phyloP scores from a whole-genome alignment of 371 early-diverging fungal species.

The Mortierella sp. region DNA sequence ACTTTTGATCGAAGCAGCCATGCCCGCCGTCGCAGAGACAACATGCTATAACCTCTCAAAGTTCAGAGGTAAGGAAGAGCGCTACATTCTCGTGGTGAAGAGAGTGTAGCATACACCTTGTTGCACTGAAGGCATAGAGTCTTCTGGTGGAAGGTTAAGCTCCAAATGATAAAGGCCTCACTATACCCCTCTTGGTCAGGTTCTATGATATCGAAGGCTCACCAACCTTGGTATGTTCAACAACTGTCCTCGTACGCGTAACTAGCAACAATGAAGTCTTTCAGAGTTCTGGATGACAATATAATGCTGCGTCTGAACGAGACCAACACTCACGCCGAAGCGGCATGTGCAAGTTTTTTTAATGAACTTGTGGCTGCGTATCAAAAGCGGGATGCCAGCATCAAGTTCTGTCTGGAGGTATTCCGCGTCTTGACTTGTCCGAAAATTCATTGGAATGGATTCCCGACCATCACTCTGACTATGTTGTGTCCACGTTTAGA shows the following conservation, averaged over 20 bases:
- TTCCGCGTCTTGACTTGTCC: neutral
- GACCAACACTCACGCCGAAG: conserved; percentile 73
- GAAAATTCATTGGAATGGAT: no score
- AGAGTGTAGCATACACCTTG: no score
- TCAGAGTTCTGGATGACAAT: conserved; percentile 84
- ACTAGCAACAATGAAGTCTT: conserved; percentile 73
- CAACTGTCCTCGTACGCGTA: neutral
- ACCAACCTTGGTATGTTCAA: neutral
- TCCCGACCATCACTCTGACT: no score
- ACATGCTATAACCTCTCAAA: conserved; percentile 75
- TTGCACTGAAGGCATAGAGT: no score
- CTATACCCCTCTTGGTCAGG: no score
- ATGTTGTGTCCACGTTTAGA: conserved; percentile 43
- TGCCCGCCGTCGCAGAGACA: conserved; percentile 53
- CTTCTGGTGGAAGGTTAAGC: no score
- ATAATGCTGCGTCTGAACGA: conserved; percentile 81
- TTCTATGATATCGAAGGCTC: no score
- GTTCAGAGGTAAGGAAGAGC: conserved; percentile 67
- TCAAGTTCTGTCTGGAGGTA: conserved; percentile 77
- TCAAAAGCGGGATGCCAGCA: conserved; percentile 71
- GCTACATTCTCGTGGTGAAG: neutral
- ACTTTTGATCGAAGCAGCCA: conserved; percentile 9
- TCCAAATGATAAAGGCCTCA: no score
- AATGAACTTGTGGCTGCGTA: conserved; percentile 74
- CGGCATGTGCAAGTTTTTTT: conserved; percentile 75